Evolutionary conservation across 148 eudicot genomes (phyloP).

Genomic region (Polygonum maritimum): DNA sequence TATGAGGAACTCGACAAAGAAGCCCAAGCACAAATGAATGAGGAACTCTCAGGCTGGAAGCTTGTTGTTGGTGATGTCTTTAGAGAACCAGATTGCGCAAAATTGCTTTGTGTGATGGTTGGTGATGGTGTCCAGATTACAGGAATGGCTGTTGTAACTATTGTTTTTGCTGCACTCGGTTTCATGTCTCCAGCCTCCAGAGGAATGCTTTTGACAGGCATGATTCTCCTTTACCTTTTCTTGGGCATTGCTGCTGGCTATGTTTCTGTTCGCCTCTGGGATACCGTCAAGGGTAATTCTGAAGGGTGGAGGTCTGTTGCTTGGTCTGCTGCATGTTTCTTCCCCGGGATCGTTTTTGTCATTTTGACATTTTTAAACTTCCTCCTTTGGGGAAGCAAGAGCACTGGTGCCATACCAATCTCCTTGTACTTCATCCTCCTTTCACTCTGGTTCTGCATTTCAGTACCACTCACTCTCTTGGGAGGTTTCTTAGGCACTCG

Average conservation of each 20-base stretch:
- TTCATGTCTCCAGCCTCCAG: constrained; percentile 21
- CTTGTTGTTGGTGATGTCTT: constrained; percentile 21
- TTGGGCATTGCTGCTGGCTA: constrained; percentile 14
- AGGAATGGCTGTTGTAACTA: constrained; percentile 18
- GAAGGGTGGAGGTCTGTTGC: constrained; percentile 12
- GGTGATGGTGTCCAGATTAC: constrained; percentile 20
- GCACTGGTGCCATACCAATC: constrained; percentile 11
- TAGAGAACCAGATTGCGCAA: constrained; percentile 15
- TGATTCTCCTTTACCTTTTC: constrained; percentile 10
- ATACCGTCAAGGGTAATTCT: constrained; percentile 6
- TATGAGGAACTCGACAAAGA: constrained; percentile 20
- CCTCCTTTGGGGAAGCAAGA: constrained; percentile 11
- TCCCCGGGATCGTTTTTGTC: constrained; percentile 6
- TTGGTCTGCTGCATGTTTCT: constrained; percentile 14
- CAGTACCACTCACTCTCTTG: constrained; percentile 11
- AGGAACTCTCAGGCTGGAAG: constrained; percentile 23
- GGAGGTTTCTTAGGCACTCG: constrained; percentile 9
- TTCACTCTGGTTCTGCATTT: constrained; percentile 9
- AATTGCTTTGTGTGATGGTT: constrained; percentile 17
- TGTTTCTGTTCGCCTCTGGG: constrained; percentile 9
- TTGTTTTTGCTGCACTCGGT: constrained; percentile 18
- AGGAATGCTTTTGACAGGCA: constrained; percentile 15
- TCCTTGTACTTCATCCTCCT: constrained; percentile 11
- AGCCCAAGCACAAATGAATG: constrained; percentile 21
- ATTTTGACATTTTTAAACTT: constrained; percentile 6